Evolutionary conservation across 305 asterid genomes (phyloP), one percentile per base, ranked within the genome.

Genomic region (Nicotiana rustica): DNA sequence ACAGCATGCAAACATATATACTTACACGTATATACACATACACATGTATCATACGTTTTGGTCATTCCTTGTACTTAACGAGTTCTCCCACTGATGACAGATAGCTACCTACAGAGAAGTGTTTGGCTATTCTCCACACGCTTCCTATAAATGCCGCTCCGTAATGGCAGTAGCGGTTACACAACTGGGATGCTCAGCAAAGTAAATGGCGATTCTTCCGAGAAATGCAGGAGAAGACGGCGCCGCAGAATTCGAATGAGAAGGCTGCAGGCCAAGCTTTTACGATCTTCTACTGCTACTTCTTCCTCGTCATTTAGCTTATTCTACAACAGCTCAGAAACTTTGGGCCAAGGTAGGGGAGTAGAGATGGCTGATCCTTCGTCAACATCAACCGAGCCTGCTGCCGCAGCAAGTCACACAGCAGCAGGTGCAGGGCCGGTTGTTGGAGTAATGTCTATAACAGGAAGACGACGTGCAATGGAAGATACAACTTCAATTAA

Each of bases 391-490:
- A 41, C 49, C 1, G 49, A 41, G 49, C 12, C 49, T 41, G 8
- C 49, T 41, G 2, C 10, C 49, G 49, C 12, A 10, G 49, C 49
- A 7, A 41, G 49, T 41, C 12, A 41, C 2, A 41, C 10, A 41
- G 12, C 10, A 41, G 12, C 49, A 2, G 8, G 49, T 10, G 25
- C 25, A 25, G 12, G 3, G 12, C 89, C 90, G 4, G 87, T 35
- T 33, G 77, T 85, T 17, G 93, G 93, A n/a, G 85, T 80, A 9
- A 75, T 81, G 2, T 70, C 90, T 55, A 31, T 85, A 3, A 29
- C 79, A 10, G 93, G 93, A 57, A 60, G 79, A 80, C 85, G 29
- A 66, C 79, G 76, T 3, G 18, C 56, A 4, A 91, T 91, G 92
- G 92, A 91, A 62, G 94, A 91, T 31, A 85, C 87, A 0, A 31